Evolutionary conservation across 139 green algal genomes (phyloP).

Genomic region (Astrephomene gubernaculifera): DNA sequence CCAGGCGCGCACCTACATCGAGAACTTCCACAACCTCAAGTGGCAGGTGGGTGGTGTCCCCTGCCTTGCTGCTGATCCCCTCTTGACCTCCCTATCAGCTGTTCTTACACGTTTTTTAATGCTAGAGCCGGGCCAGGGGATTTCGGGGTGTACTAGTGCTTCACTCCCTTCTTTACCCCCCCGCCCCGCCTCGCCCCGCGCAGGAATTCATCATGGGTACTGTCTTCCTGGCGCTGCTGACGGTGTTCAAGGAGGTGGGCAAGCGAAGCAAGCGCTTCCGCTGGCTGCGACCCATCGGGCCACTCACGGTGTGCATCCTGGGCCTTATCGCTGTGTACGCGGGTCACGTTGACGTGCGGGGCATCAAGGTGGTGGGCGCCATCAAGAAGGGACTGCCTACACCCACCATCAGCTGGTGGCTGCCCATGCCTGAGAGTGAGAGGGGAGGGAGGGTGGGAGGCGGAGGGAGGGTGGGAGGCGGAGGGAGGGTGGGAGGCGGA

Average conservation of each 20-base stretch:
- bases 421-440: conserved; percentile 54
- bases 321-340: conserved; percentile 54
- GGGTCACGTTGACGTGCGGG: conserved; percentile 46
- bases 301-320: conserved; percentile 57
- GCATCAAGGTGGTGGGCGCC: conserved; percentile 55
- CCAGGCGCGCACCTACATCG: conserved; percentile 44
- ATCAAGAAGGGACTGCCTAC: conserved; percentile 59
- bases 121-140: too few species aligned
- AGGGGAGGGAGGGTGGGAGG: too few species aligned
- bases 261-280: conserved; percentile 50
- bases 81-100: too few species aligned
- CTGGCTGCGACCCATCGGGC: conserved; percentile 57
- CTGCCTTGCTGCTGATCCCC: too few species aligned
- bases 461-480: too few species aligned
- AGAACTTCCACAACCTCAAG: conserved; percentile 48
- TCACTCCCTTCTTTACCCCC: too few species aligned
- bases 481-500: too few species aligned
- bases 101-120: too few species aligned
- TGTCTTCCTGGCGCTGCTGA: conserved; percentile 51
- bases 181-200: too few species aligned
- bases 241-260: conserved; percentile 51
- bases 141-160: too few species aligned
- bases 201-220: conserved; percentile 67
- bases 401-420: conserved; percentile 53
- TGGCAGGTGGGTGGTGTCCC: conserved; percentile 56